Conservation (phyloP, 352 stramenopile species). For the Phytophthora cryptogea region DNA sequence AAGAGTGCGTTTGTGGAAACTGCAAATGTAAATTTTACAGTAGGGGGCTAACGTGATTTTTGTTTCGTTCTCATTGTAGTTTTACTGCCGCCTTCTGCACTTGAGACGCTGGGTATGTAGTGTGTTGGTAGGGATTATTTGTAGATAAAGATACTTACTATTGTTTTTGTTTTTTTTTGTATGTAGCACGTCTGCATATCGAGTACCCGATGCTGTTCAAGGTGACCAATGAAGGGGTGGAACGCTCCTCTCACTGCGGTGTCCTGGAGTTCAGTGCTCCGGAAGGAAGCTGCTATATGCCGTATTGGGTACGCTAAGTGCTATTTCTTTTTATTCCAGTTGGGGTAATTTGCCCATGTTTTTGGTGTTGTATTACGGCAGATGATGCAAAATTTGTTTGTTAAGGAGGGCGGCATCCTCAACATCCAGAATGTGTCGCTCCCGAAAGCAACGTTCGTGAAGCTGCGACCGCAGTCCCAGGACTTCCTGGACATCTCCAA, state of each 20-base stretch:
- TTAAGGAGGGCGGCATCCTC: constrained; percentile 93
- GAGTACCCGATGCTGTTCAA: constrained; percentile 99
- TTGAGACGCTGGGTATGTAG: constrained; percentile 93
- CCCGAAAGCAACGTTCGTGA: constrained; percentile 98
- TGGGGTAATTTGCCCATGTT: background rate
- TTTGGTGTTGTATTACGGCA: constrained; percentile 22
- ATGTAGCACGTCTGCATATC: constrained; percentile 90
- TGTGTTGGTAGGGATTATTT: background rate
- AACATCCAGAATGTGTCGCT: constrained; percentile 96
- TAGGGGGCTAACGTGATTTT: constrained; percentile 5
- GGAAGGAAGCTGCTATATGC: constrained; percentile 98
- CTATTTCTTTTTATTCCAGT: background rate
- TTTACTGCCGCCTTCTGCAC: constrained; percentile 96
- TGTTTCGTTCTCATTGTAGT: constrained; percentile 50
- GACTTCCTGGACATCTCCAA: constrained; percentile 99
- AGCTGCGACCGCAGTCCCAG: constrained; percentile 97
- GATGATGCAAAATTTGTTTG: constrained; percentile 99
- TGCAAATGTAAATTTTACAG: background rate
- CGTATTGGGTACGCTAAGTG: constrained; percentile 94
- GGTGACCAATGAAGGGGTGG: constrained; percentile 86
- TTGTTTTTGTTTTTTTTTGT: constrained; percentile 18
- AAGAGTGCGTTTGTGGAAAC: constrained; percentile 63
- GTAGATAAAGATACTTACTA: background rate
- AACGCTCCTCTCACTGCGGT: constrained; percentile 95
- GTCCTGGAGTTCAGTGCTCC: constrained; percentile 99